These are phyloP conservation scores for Calonectria henricotiae DNA, from an alignment of 2,329 filamentous ascomycete species.

Conservation along the genomic window DNA sequence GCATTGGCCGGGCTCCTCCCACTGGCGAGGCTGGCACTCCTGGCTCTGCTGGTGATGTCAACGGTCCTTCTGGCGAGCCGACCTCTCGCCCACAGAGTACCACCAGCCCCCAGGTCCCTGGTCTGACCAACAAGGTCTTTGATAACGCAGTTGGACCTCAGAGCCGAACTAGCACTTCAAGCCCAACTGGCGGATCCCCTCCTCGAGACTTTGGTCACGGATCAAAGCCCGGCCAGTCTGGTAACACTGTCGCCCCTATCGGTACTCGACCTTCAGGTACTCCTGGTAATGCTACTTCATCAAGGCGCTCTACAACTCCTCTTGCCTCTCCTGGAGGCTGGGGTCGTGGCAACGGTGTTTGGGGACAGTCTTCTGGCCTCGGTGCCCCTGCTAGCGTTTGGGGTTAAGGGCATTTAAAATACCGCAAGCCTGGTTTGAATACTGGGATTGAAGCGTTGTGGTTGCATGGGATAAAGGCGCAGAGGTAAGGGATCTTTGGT, in stretches of 20 bases:
- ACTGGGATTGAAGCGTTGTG: constrained; percentile 41
- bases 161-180: constrained; percentile 88
- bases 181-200: constrained; percentile 84
- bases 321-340: constrained; percentile 90
- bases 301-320: constrained; percentile 90
- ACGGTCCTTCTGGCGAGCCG: constrained; percentile 67
- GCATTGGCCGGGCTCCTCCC: constrained; percentile 63
- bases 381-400: constrained; percentile 95
- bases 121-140: constrained; percentile 72
- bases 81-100: constrained; percentile 86
- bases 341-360: constrained; percentile 86
- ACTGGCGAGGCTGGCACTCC: constrained; percentile 59
- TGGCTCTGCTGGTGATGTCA: constrained; percentile 60
- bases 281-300: constrained; percentile 66
- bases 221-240: constrained; percentile 69
- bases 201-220: constrained; percentile 75
- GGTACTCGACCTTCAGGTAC: constrained; percentile 85
- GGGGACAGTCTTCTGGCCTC: constrained; percentile 86
- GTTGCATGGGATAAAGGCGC: constrained; percentile 53
- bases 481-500: constrained; percentile 49
- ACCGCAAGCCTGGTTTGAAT: constrained; percentile 11
- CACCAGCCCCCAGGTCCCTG: constrained; percentile 82
- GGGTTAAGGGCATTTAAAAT: constrained; percentile 72
- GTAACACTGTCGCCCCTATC: constrained; percentile 87
- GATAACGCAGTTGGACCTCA: constrained; percentile 72